A percentile compares a stretch with the other conserved stretches of the same genome.
Conservation (phyloP, 352 stramenopile genomes). For the Phytophthora colocasiae region DNA sequence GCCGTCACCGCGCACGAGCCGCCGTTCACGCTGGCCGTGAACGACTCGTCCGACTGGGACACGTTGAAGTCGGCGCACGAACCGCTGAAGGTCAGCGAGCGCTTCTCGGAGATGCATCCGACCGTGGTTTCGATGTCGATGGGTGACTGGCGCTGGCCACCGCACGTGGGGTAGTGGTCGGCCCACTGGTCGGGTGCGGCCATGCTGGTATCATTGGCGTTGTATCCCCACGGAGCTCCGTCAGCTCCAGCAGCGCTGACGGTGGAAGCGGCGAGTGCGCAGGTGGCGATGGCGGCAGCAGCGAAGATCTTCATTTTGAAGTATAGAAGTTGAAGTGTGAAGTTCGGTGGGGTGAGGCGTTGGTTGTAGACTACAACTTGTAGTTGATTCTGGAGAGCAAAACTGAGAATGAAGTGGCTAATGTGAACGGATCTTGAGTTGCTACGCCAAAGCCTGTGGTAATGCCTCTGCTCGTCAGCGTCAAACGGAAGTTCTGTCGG, state of each 20-base stretch:
- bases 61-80: constrained; percentile 35
- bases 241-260: constrained; percentile 1
- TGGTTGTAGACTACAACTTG: too few species aligned
- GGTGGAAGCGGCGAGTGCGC: constrained; percentile 9
- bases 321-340: neutral
- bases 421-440: too few species aligned
- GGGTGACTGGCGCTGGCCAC: constrained; percentile 42
- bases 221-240: constrained; percentile 37
- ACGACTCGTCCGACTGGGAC: constrained; percentile 34
- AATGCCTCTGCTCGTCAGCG: neutral
- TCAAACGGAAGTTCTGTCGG: neutral
- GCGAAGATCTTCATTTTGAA: constrained; percentile 18
- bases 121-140: constrained; percentile 37
- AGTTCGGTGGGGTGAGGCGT: neutral
- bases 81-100: constrained; percentile 34
- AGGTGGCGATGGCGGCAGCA: constrained; percentile 3
- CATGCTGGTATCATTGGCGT: constrained; percentile 12
- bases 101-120: constrained; percentile 12
- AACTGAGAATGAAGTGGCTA: constrained; percentile 8
- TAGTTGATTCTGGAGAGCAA: constrained; percentile 6
- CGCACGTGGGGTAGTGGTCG: constrained; percentile 19
- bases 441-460: too few species aligned
- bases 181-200: constrained; percentile 2
- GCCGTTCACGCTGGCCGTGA: constrained; percentile 28
- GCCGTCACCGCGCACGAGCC: constrained; percentile 23